Percentiles rank a stretch among this genome's conserved stretches.
Evolutionary conservation across 805 yeast species (phyloP).

Genomic region (Maudiozyma serrabonitensis): DNA sequence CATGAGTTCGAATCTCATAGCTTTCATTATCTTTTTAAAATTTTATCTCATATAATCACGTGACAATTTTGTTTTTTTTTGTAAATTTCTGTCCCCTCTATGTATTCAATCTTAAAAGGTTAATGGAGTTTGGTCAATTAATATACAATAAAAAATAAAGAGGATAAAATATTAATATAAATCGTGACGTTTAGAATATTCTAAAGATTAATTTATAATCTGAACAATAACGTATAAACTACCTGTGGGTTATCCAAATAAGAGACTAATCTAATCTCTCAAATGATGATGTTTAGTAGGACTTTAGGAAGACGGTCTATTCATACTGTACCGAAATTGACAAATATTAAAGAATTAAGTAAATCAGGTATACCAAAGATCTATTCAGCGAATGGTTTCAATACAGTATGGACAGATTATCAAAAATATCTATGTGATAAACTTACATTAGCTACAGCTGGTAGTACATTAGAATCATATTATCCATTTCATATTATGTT

Average conservation of each 20-base stretch:
- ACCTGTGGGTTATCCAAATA: too few species aligned
- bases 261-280: too few species aligned
- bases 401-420: constrained; percentile 71
- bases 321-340: constrained; percentile 27
- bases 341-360: constrained; percentile 9
- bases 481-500: constrained; percentile 61
- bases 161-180: too few species aligned
- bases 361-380: constrained; percentile 24
- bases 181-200: too few species aligned
- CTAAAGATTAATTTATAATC: too few species aligned
- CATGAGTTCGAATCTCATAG: constrained; percentile 38
- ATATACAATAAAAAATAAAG: too few species aligned
- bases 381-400: constrained; percentile 43
- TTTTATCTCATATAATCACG: neutral
- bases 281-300: constrained; percentile 13
- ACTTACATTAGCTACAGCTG: constrained; percentile 55
- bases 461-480: constrained; percentile 71
- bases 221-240: too few species aligned
- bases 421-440: constrained; percentile 57
- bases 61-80: neutral
- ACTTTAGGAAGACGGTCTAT: constrained; percentile 18
- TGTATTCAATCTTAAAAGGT: too few species aligned
- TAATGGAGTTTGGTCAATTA: too few species aligned
- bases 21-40: constrained; percentile 25
- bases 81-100: neutral